A percentile compares a stretch with the other conserved stretches of the same genome.
These are phyloP conservation scores for Aureobasidium sp. DNA, from an alignment of 2,329 filamentous ascomycete genomes.

Conservation along the genomic window DNA sequence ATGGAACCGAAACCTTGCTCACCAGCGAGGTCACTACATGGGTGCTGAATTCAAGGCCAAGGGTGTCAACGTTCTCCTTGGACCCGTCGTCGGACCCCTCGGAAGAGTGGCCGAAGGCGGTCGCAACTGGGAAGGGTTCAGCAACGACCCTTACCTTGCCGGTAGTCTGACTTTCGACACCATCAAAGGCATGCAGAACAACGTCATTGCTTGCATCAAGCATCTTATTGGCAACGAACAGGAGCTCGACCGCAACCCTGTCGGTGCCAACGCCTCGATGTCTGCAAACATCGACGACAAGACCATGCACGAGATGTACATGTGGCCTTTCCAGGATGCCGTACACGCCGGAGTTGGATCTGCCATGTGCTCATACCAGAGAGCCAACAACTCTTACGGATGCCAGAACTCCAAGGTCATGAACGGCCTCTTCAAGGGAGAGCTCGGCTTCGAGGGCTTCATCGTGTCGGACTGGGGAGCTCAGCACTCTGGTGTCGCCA, in stretches of 20 bases:
- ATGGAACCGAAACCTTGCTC: slow-evolving; percentile 43
- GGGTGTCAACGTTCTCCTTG: slow-evolving; percentile 56
- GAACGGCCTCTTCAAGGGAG: slow-evolving; percentile 63
- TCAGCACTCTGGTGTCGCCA: slow-evolving; percentile 50
- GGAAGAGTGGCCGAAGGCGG: slow-evolving; percentile 59
- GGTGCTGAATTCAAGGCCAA: slow-evolving; percentile 45
- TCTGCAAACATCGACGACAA: slow-evolving; percentile 52
- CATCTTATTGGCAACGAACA: slow-evolving; percentile 47
- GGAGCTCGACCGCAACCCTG: slow-evolving; percentile 40
- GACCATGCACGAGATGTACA: slow-evolving; percentile 34
- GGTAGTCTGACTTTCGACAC: slow-evolving; percentile 43
- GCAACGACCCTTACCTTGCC: slow-evolving; percentile 57
- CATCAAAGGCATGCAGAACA: slow-evolving; percentile 48
- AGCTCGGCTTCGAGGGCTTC: slow-evolving; percentile 63
- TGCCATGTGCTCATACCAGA: slow-evolving; percentile 41
- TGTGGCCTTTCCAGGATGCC: slow-evolving; percentile 43
- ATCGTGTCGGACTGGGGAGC: slow-evolving; percentile 62
- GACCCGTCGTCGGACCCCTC: slow-evolving; percentile 58
- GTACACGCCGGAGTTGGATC: slow-evolving; percentile 40
- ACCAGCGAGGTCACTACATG: slow-evolving; percentile 44
- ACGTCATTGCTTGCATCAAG: slow-evolving; percentile 49
- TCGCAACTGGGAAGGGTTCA: slow-evolving; percentile 69
- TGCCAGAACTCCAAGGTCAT: slow-evolving; percentile 62
- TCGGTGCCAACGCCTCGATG: slow-evolving; percentile 24
- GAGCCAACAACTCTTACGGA: slow-evolving; percentile 38